Evolutionary conservation across 2,329 filamentous ascomycete species (phyloP).

Genomic region (Nemania abortiva): DNA sequence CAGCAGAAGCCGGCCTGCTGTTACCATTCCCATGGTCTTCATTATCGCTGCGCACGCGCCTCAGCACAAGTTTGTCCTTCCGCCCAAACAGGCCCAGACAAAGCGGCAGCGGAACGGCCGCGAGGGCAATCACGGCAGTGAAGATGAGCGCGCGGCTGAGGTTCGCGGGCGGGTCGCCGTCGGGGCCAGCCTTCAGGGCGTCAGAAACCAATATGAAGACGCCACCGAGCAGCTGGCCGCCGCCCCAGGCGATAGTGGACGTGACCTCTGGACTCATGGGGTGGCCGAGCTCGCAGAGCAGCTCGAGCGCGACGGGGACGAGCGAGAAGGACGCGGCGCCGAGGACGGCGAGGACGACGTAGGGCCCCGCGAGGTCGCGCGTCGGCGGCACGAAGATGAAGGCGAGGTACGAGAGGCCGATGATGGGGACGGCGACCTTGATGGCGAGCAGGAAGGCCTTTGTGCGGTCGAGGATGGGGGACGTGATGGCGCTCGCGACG

Average conservation of each 20-base stretch:
- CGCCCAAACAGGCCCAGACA: constrained; percentile 78
- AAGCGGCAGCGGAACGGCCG: constrained; percentile 75
- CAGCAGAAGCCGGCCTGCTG: constrained; percentile 8
- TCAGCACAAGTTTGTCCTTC: constrained; percentile 61
- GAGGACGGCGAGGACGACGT: constrained; percentile 78
- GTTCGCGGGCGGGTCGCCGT: constrained; percentile 71
- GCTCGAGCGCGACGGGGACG: constrained; percentile 87
- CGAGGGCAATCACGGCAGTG: constrained; percentile 76
- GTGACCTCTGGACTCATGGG: constrained; percentile 89
- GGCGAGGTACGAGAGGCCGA: constrained; percentile 78
- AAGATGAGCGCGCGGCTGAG: constrained; percentile 85
- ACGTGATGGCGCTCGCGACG: constrained; percentile 78
- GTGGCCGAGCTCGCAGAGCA: constrained; percentile 86
- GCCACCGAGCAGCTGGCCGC: constrained; percentile 86
- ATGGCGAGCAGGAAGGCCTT: constrained; percentile 82
- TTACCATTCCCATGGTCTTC: neutral
- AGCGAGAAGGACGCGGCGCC: constrained; percentile 85
- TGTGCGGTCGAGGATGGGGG: constrained; percentile 85
- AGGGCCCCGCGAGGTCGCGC: constrained; percentile 73
- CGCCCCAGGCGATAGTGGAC: constrained; percentile 84
- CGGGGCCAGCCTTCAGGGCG: constrained; percentile 70
- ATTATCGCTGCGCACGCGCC: constrained; percentile 62
- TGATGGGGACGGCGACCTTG: constrained; percentile 79
- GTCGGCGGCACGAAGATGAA: constrained; percentile 82
- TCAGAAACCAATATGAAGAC: constrained; percentile 87